phyloP scores from a whole-genome alignment of 306 rosid genomes.

The Crotalaria pallida region DNA sequence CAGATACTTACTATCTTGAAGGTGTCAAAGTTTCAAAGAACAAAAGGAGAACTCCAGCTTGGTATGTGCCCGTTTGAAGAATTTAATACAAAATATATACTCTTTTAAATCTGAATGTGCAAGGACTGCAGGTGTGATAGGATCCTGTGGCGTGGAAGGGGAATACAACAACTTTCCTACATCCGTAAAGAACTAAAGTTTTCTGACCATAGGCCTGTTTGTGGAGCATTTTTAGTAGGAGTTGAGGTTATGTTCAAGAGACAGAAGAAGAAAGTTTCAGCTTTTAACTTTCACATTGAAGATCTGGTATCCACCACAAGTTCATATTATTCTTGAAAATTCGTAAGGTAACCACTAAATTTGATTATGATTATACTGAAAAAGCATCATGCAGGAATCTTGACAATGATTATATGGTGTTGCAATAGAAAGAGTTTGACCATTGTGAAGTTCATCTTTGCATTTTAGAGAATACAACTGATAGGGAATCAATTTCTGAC shows the following conservation, averaged over 20 bases:
- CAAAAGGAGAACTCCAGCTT: slow-evolving; percentile 95
- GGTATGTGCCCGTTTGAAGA: slow-evolving; percentile 43
- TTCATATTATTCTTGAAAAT: slow-evolving; percentile 33
- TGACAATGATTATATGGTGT: background rate
- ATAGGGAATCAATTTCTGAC: background rate
- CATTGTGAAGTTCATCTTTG: background rate
- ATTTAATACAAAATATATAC: background rate
- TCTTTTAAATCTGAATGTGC: slow-evolving; percentile 14
- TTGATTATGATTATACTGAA: background rate
- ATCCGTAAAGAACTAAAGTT: slow-evolving; percentile 62
- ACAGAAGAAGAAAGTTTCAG: slow-evolving; percentile 38
- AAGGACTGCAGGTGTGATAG: slow-evolving; percentile 79
- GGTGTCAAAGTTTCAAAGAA: slow-evolving; percentile 62
- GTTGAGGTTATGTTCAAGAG: slow-evolving; percentile 42
- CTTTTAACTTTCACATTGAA: slow-evolving; percentile 40
- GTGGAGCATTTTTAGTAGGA: slow-evolving; percentile 61
- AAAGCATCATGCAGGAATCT: background rate
- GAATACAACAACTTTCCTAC: slow-evolving; percentile 63
- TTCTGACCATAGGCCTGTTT: slow-evolving; percentile 93
- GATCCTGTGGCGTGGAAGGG: slow-evolving; percentile 85
- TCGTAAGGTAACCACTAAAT: background rate
- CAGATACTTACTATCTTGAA: slow-evolving; percentile 71
- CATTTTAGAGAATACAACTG: background rate
- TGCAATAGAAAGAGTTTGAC: background rate
- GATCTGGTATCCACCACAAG: slow-evolving; percentile 45